A percentile compares a stretch with the other conserved stretches of the same genome.
These are phyloP conservation scores for Xylariaceae sp. DNA, from an alignment of 2,329 filamentous ascomycete species.

Conservation along the genomic window DNA sequence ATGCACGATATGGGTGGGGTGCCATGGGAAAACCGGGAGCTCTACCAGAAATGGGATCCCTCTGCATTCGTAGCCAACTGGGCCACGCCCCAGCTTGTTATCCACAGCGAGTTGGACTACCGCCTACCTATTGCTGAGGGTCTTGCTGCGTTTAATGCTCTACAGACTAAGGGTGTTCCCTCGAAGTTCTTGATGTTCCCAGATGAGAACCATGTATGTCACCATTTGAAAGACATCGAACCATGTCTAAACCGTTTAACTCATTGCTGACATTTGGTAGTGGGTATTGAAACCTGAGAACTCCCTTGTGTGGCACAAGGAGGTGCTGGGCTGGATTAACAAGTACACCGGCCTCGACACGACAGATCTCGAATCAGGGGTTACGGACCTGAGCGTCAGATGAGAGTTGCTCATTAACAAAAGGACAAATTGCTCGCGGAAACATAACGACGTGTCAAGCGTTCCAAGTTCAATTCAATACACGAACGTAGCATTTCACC, in stretches of 20 bases:
- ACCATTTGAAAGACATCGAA: slow-evolving; percentile 40
- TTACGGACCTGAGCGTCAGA: slow-evolving; percentile 18
- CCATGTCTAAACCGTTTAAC: slow-evolving; percentile 37
- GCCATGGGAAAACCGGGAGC: slow-evolving; percentile 57
- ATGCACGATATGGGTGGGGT: slow-evolving; percentile 63
- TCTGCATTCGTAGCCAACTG: slow-evolving; percentile 63
- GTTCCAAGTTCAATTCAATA: too few relatives aligned
- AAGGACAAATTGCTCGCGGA: too few relatives aligned
- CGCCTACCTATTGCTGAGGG: slow-evolving; percentile 82
- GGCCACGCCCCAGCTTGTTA: slow-evolving; percentile 80
- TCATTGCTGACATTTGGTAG: slow-evolving; percentile 34
- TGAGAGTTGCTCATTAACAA: neutral
- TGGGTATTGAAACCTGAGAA: slow-evolving; percentile 93
- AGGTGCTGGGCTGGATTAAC: slow-evolving; percentile 76
- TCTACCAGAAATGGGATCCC: slow-evolving; percentile 69
- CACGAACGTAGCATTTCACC: too few relatives aligned
- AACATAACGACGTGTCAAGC: too few relatives aligned
- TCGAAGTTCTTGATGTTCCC: slow-evolving; percentile 79
- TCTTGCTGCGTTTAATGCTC: slow-evolving; percentile 77
- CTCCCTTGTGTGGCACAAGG: slow-evolving; percentile 81
- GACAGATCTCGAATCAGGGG: slow-evolving; percentile 18
- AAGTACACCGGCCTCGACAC: slow-evolving; percentile 50
- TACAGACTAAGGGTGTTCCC: slow-evolving; percentile 71
- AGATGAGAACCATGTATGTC: slow-evolving; percentile 60
- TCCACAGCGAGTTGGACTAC: slow-evolving; percentile 90